Evolutionary conservation across 306 rosid genomes (phyloP), one percentile per base, ranked within the genome.

Genomic region (Cicer judaicum): DNA sequence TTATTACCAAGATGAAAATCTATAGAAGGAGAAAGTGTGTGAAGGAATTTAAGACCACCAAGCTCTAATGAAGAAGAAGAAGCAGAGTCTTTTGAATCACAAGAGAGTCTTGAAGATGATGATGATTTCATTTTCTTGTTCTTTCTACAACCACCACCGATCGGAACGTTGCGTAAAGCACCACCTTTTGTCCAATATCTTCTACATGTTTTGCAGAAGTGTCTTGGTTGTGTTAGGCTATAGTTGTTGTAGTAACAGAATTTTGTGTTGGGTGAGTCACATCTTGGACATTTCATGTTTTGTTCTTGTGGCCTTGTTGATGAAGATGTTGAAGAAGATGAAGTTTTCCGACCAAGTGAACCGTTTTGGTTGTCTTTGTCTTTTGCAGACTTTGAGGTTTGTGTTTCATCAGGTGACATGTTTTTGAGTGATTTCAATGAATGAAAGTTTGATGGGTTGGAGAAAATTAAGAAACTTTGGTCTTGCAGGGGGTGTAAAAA

Each of bases 241-340:
- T 94, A 94, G 79, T 94, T 94, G 86, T 94, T 94, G 90, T 89
- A 94, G 93, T 94, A 94, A 74, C 98, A 94, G 88, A 94, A 94
- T 65, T 94, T 94, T 24, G 98, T 94, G 89, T 91, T 91, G 44
- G 96, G 92, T 0, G 98, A 94, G 64, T 91, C 95, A 52, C 98
- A 94, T 41, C 98, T 55, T 0, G 98, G 98, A 19, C 98, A 94
- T 84, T 88, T 93, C 9, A 77, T 67, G 50, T 71, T 78, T 38
- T 86, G 94, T 60, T 87, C 89, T 13, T 79, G 86, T 5, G 87
- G 79, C 66, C 74, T 83, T 34, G 87, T 19, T 7, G 65, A 60
- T 9, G 44, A 41, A 6, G 11, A 83, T 47, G 19, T 78, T 15
- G 36, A 12, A 29, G 50, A 12, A 2, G 72, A 66, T 6, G 8